These are phyloP conservation scores for Xylaria longipes DNA, from an alignment of 495 filamentous ascomycete genomes.

Conservation along the genomic window DNA sequence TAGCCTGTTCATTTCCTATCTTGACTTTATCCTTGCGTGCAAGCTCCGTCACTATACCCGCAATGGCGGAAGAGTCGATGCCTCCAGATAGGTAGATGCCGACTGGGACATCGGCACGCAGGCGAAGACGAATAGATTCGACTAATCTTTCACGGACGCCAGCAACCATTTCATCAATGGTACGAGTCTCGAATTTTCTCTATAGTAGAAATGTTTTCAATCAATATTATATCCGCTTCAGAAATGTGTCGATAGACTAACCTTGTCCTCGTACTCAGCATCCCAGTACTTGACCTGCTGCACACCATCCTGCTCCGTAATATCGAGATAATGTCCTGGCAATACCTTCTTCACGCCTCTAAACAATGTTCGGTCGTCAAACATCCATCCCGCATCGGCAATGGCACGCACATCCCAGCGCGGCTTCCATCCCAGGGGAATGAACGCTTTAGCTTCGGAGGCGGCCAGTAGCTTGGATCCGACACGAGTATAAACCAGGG, in stretches of 20 bases:
- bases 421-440: slow-evolving; percentile 52
- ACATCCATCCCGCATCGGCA: slow-evolving; percentile 33
- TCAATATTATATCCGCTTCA: not conserved
- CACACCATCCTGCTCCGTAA: slow-evolving; percentile 36
- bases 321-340: slow-evolving; percentile 44
- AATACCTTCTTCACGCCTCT: not conserved
- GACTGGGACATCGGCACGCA: slow-evolving; percentile 60
- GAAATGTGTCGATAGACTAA: slow-evolving; percentile 16
- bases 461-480: slow-evolving; percentile 47
- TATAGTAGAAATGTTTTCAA: not conserved
- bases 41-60: slow-evolving; percentile 59
- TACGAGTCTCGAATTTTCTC: not conserved
- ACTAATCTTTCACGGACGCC: slow-evolving; percentile 52
- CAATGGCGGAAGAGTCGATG: slow-evolving; percentile 58
- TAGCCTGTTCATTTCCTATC: slow-evolving; percentile 42
- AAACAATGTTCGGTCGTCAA: not conserved
- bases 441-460: slow-evolving; percentile 55
- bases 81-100: slow-evolving; percentile 62
- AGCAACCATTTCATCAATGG: slow-evolving; percentile 50
- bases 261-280: slow-evolving; percentile 55
- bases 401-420: slow-evolving; percentile 57
- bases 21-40: slow-evolving; percentile 45
- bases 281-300: slow-evolving; percentile 55
- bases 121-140: slow-evolving; percentile 54
- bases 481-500: slow-evolving; percentile 54